phyloP scores from a whole-genome alignment of 225 moss, liverwort and hornwort genomes.

The Pseudoscleropodium purum region DNA sequence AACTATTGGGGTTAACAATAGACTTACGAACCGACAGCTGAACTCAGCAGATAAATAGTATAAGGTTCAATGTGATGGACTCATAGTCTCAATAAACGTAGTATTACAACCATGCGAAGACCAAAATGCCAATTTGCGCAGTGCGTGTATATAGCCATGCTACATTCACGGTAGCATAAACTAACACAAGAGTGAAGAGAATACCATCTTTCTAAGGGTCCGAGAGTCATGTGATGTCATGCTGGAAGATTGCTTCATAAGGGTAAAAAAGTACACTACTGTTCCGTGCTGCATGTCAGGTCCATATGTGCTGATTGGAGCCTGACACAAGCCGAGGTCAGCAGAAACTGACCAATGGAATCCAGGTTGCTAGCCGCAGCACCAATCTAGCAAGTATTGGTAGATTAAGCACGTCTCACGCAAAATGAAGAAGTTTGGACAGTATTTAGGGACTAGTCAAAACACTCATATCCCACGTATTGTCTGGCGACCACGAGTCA shows the following conservation, averaged over 20 bases:
- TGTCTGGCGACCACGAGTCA: not conserved
- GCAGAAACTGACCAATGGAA: slow-evolving; percentile 36
- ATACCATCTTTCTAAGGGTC: slow-evolving; percentile 40
- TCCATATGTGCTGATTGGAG: slow-evolving; percentile 58
- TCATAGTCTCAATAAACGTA: not conserved
- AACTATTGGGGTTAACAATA: not conserved
- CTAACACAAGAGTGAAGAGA: slow-evolving; percentile 11
- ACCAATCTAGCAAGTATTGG: slow-evolving; percentile 2
- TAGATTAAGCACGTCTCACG: not conserved
- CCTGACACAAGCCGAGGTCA: slow-evolving; percentile 49
- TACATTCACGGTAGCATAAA: slow-evolving; percentile 6
- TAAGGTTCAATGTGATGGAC: not conserved
- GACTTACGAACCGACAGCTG: not conserved
- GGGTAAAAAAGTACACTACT: slow-evolving; percentile 51
- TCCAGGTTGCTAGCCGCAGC: slow-evolving; percentile 12
- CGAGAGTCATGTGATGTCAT: slow-evolving; percentile 18
- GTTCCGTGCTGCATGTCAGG: slow-evolving; percentile 49
- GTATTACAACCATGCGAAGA: not conserved
- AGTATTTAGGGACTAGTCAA: not conserved
- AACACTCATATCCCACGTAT: not conserved
- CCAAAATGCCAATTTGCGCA: slow-evolving; percentile 1
- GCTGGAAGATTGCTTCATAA: slow-evolving; percentile 38
- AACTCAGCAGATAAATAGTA: not conserved
- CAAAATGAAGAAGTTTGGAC: not conserved
- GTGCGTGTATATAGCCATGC: slow-evolving; percentile 1